phyloP scores from a whole-genome alignment of 164 flowering plant species.

The Vitis amurensis region DNA sequence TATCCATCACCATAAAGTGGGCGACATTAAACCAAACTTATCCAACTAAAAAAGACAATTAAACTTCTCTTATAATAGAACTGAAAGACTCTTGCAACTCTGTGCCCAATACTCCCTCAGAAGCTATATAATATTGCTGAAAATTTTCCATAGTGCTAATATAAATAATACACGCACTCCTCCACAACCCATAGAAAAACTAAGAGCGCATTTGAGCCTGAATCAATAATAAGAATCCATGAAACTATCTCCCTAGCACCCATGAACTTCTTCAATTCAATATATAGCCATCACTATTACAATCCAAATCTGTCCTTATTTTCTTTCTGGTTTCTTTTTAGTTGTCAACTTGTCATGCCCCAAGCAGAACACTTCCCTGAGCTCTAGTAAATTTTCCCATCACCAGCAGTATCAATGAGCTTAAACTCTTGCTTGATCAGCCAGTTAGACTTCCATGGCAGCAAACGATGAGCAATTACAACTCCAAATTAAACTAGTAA shows the following conservation, averaged over 20 bases:
- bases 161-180: too few species aligned
- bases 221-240: background rate
- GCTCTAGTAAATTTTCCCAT: background rate
- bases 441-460: background rate
- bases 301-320: background rate
- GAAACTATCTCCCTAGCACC: background rate
- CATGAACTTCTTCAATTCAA: background rate
- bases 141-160: too few species aligned
- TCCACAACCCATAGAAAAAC: too few species aligned
- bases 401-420: background rate
- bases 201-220: background rate
- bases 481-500: background rate
- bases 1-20: too few species aligned
- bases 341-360: background rate
- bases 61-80: too few species aligned
- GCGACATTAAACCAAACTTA: too few species aligned
- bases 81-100: too few species aligned
- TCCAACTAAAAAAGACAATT: too few species aligned
- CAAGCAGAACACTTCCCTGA: background rate
- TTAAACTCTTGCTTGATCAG: background rate
- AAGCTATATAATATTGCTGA: too few species aligned
- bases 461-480: background rate
- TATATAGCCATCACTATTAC: background rate
- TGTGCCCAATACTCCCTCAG: too few species aligned
- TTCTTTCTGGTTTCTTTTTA: background rate